Conservation (phyloP, 1,284 basidiomycete species). For the Salmacisia buchloeana region DNA sequence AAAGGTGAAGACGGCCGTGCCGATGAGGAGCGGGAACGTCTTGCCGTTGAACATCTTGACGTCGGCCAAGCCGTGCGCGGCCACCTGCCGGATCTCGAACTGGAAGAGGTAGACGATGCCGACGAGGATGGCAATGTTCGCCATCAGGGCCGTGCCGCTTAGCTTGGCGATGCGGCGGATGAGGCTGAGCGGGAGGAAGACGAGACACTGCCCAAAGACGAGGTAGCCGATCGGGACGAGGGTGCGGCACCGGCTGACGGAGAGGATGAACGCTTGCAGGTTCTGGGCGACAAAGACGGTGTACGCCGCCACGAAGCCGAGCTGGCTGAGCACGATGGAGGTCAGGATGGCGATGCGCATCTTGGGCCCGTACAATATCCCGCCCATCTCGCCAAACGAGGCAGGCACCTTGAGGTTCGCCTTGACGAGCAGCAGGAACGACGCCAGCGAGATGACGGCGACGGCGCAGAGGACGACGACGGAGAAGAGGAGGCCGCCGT, state of each 20-base stretch:
- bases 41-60: constrained; percentile 80
- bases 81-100: constrained; percentile 41
- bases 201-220: constrained; percentile 73
- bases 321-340: constrained; percentile 83
- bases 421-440: constrained; percentile 85
- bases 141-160: constrained; percentile 82
- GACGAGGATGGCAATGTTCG: constrained; percentile 89
- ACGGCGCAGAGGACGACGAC: constrained; percentile 70
- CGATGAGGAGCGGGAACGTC: constrained; percentile 86
- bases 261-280: constrained; percentile 72
- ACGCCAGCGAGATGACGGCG: constrained; percentile 82
- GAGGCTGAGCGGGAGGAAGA: constrained; percentile 59
- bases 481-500: constrained; percentile 91
- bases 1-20: constrained; percentile 96
- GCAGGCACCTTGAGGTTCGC: constrained; percentile 84
- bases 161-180: constrained; percentile 60
- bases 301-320: constrained; percentile 81
- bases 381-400: constrained; percentile 95
- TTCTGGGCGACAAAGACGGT: constrained; percentile 95
- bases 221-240: constrained; percentile 69
- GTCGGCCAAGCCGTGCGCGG: constrained; percentile 56
- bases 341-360: constrained; percentile 84
- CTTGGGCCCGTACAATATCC: constrained; percentile 80
- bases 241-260: constrained; percentile 71
- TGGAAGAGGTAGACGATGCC: constrained; percentile 58